Conservation (phyloP, 2,329 filamentous ascomycete genomes). For the Hortaea werneckii region DNA sequence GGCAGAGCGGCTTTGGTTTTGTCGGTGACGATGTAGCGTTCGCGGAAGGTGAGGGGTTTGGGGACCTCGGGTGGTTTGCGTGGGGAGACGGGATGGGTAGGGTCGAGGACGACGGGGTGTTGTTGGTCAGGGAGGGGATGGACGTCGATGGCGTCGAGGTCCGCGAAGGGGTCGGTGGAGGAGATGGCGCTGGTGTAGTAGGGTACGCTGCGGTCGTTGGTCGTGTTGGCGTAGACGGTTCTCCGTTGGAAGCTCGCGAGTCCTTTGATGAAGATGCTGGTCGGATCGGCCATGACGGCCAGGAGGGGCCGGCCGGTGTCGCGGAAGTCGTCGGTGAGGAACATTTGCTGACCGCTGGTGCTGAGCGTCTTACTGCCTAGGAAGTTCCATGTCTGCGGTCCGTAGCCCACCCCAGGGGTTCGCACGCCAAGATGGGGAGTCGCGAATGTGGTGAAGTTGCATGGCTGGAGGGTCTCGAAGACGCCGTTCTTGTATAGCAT, state of each 20-base stretch:
- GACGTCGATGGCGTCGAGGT: constrained; percentile 56
- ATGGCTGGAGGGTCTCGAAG: constrained; percentile 68
- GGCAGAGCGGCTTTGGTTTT: constrained; percentile 50
- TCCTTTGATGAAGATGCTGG: constrained; percentile 75
- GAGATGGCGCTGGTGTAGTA: constrained; percentile 77
- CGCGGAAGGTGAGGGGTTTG: constrained; percentile 11
- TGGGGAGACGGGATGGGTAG: constrained; percentile 47
- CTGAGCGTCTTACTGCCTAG: constrained; percentile 72
- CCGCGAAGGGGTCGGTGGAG: constrained; percentile 64
- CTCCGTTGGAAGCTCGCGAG: constrained; percentile 66
- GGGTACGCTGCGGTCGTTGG: constrained; percentile 72
- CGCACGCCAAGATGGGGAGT: constrained; percentile 56
- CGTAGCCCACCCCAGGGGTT: constrained; percentile 33
- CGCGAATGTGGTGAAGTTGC: constrained; percentile 91
- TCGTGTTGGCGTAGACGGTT: constrained; percentile 73
- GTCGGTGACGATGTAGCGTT: constrained; percentile 29
- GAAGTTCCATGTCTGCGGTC: constrained; percentile 55
- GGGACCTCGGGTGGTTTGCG: constrained; percentile 12
- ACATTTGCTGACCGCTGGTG: constrained; percentile 75
- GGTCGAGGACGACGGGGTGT: constrained; percentile 65
- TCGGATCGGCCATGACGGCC: constrained; percentile 68
- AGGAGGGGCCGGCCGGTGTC: constrained; percentile 73
- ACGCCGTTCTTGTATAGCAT: constrained; percentile 64
- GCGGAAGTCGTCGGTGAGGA: constrained; percentile 76
- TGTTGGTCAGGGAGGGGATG: constrained; percentile 60